phyloP scores from a whole-genome alignment of 1,284 basidiomycete species.

The Termitomyces sp. region DNA sequence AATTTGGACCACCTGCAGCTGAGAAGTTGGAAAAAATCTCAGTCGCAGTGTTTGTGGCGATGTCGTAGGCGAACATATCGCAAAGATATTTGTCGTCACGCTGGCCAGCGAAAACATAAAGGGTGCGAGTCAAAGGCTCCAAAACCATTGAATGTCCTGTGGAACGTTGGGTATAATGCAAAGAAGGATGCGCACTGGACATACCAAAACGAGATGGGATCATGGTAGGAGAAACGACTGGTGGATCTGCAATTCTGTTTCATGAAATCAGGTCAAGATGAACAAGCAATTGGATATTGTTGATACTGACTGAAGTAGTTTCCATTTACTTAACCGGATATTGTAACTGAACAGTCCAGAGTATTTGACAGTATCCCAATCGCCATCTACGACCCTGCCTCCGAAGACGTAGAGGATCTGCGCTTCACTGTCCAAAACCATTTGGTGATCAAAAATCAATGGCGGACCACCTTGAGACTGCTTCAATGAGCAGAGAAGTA shows the following conservation, averaged over 20 bases:
- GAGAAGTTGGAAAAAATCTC: conserved; percentile 62
- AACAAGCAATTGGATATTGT: background rate
- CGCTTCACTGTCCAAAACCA: conserved; percentile 68
- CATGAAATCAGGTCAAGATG: conserved; percentile 2
- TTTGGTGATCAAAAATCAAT: conserved; percentile 77
- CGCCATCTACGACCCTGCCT: conserved; percentile 65
- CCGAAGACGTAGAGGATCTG: conserved; percentile 78
- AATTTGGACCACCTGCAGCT: conserved; percentile 54
- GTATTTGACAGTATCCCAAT: conserved; percentile 53
- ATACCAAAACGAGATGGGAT: conserved; percentile 61
- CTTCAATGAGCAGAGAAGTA: background rate
- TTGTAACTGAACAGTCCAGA: conserved; percentile 71
- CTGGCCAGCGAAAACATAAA: conserved; percentile 71
- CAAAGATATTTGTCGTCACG: conserved; percentile 58
- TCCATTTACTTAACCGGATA: conserved; percentile 59
- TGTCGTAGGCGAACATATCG: conserved; percentile 72
- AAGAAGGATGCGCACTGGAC: conserved; percentile 9
- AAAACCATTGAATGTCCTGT: conserved; percentile 75
- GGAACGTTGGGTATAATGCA: background rate
- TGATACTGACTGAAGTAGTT: conserved; percentile 51
- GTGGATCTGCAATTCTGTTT: conserved; percentile 31
- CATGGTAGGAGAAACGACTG: conserved; percentile 26
- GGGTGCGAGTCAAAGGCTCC: conserved; percentile 49
- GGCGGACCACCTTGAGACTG: conserved; percentile 67
- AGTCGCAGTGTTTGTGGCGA: conserved; percentile 50